Evolutionary conservation across 495 filamentous ascomycete genomes (phyloP).

Genomic region (Cercophora samala): DNA sequence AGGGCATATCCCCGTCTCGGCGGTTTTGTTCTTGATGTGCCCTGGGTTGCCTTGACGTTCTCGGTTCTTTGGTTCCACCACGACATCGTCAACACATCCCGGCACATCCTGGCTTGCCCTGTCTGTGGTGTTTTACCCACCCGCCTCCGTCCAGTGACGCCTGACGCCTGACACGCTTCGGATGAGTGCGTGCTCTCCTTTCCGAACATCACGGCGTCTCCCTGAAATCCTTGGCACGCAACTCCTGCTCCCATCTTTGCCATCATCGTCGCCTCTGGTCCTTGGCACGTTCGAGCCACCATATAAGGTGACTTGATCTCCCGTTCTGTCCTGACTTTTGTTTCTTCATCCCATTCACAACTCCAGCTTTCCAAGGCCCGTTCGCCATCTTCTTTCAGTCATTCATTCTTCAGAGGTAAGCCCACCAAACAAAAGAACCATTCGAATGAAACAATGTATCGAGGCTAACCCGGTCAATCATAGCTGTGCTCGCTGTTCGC

Average conservation of each 20-base stretch:
- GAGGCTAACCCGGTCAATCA: slow-evolving; percentile 19
- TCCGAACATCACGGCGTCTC: slow-evolving; percentile 39
- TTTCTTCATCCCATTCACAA: slow-evolving; percentile 42
- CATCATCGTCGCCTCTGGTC: slow-evolving; percentile 25
- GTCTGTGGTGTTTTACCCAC: slow-evolving; percentile 43
- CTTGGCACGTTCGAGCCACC: slow-evolving; percentile 19
- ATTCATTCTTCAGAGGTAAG: slow-evolving; percentile 52
- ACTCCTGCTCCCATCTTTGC: slow-evolving; percentile 37
- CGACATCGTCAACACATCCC: slow-evolving; percentile 16
- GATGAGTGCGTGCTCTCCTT: slow-evolving; percentile 39
- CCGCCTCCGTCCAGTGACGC: slow-evolving; percentile 35
- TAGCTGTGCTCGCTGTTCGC: slow-evolving; percentile 52
- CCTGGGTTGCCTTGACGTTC: neutral
- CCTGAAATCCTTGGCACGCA: slow-evolving; percentile 41
- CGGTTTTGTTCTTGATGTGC: slow-evolving; percentile 1
- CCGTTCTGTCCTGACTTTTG: slow-evolving; percentile 25
- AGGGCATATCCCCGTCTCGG: slow-evolving; percentile 15
- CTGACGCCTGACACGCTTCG: slow-evolving; percentile 47
- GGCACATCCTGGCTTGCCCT: slow-evolving; percentile 17
- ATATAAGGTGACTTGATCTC: slow-evolving; percentile 41
- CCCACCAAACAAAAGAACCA: neutral
- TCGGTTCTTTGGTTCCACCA: slow-evolving; percentile 10
- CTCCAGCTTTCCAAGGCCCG: slow-evolving; percentile 29
- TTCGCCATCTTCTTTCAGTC: slow-evolving; percentile 36
- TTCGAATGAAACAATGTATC: neutral